Base-by-base conservation (phyloP, 2,329 filamentous ascomycete genomes). In the Colletotrichum eremochloae region DNA sequence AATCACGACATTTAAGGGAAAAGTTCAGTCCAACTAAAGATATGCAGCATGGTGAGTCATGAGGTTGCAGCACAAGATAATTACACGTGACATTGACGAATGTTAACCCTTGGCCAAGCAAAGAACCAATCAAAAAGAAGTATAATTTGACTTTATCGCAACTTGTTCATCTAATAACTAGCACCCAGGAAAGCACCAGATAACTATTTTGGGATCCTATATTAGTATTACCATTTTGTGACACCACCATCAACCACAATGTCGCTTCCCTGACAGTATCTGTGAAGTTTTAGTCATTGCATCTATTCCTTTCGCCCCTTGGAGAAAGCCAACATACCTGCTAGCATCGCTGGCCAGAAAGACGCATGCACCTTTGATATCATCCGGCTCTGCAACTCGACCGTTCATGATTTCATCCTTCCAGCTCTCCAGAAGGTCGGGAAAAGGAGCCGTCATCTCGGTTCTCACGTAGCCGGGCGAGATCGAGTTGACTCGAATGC, bases 261-360 rank as follows among this genome's bases (percentile, higher is more conserved):
- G 9, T 48, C 46, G n/a, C 46, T 48, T 24, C 20, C 20, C 46
- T 48, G 46, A 24, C 20, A 24, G n/a, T 48, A 48, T 12, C 46
- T 48, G 46, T 48, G 2, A 12, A 24, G n/a, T 24, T 2, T 48
- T 3, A 48, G 46, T 18, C 4, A 24, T 48, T 4, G 9, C 9
- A n/a, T 24, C 20, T 24, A 4, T 38, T 52, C 11, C 8, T 20
- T 8, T 24, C 8, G 15, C 3, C 15, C 24, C 0, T 15, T 9
- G 18, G 11, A n/a, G 38, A 24, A 33, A 15, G 12, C n/a, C 15
- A 66, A 82, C 83, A 72, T 81, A 86, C 74, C 75, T 77, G 74
- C 84, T 86, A 0, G 84, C 85, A 75, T 86, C 84, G 60, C 84
- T 84, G 1, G 84, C 85, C 53, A 86, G 73, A 63, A 86, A 86